Percentiles rank a stretch among this genome's conserved stretches.
These are phyloP conservation scores for Fomitiporia mediterranea DNA, from an alignment of 1,284 basidiomycete species.

Conservation along the genomic window DNA sequence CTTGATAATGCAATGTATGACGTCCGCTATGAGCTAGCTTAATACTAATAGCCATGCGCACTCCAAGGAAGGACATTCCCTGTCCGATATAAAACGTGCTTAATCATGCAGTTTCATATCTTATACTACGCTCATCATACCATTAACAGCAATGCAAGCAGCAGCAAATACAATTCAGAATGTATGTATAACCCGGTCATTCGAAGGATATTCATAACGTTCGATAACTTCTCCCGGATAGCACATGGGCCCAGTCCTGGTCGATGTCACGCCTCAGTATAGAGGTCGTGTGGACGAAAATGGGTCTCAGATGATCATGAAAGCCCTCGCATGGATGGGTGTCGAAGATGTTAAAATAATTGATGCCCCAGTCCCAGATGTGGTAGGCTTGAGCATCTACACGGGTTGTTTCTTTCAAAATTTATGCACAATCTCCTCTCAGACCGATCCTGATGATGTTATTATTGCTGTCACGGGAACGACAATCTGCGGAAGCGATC, in stretches of 20 bases:
- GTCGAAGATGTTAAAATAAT: slow-evolving; percentile 37
- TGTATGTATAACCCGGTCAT: slow-evolving; percentile 24
- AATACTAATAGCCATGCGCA: neutral
- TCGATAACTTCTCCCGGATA: slow-evolving; percentile 19
- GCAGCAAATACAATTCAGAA: slow-evolving; percentile 35
- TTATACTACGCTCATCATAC: slow-evolving; percentile 4
- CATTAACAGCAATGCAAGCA: slow-evolving; percentile 30
- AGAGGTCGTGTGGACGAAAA: slow-evolving; percentile 38
- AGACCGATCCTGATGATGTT: slow-evolving; percentile 62
- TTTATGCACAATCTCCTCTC: no score
- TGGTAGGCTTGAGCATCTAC: slow-evolving; percentile 60
- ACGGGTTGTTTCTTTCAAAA: no score
- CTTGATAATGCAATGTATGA: slow-evolving; percentile 4
- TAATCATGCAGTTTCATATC: neutral
- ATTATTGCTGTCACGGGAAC: slow-evolving; percentile 66
- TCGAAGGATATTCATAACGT: neutral
- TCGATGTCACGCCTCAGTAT: slow-evolving; percentile 43
- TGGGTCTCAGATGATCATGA: slow-evolving; percentile 47
- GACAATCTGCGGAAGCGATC: slow-evolving; percentile 66
- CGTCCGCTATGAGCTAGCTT: slow-evolving; percentile 11
- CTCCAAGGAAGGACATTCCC: no score
- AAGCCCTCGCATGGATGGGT: slow-evolving; percentile 69
- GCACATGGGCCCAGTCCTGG: slow-evolving; percentile 41
- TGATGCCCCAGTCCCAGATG: slow-evolving; percentile 59
- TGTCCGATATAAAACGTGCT: neutral